These are phyloP conservation scores for Phytopythium vexans DNA, from an alignment of 352 stramenopile species.

Conservation along the genomic window DNA sequence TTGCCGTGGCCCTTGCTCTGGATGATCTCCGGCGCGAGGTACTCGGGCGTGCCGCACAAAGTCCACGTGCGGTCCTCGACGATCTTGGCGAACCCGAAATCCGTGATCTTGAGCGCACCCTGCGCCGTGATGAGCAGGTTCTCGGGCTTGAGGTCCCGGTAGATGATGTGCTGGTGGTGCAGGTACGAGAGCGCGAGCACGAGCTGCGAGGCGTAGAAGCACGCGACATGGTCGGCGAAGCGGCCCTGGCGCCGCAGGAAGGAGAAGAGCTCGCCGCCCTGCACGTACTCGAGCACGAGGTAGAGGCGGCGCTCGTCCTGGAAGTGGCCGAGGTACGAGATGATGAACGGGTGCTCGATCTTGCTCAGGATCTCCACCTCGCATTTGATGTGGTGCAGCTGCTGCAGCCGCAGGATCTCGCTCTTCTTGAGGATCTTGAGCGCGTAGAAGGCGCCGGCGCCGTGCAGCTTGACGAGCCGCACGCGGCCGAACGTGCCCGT, in stretches of 20 bases:
- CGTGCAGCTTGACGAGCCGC: slow-evolving; percentile 71
- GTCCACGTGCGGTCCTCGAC: slow-evolving; percentile 89
- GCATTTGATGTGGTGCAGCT: slow-evolving; percentile 91
- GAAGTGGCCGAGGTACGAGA: slow-evolving; percentile 85
- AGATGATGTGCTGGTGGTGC: slow-evolving; percentile 91
- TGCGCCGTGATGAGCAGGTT: slow-evolving; percentile 90
- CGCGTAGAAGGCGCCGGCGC: slow-evolving; percentile 62
- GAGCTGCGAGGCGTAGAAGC: slow-evolving; percentile 88
- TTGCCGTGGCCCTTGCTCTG: slow-evolving; percentile 88
- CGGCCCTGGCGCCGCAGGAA: slow-evolving; percentile 82
- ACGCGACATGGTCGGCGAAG: slow-evolving; percentile 80
- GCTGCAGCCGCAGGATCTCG: slow-evolving; percentile 86
- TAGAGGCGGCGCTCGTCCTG: slow-evolving; percentile 90
- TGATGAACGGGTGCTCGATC: slow-evolving; percentile 89
- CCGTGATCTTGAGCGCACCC: slow-evolving; percentile 91
- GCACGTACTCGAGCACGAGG: slow-evolving; percentile 91
- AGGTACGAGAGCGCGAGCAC: slow-evolving; percentile 87
- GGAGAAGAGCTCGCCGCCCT: slow-evolving; percentile 91
- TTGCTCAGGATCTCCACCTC: slow-evolving; percentile 88
- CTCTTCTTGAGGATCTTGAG: slow-evolving; percentile 93
- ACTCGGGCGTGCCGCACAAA: slow-evolving; percentile 92
- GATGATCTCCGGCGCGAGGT: slow-evolving; percentile 93
- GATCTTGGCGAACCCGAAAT: slow-evolving; percentile 95
- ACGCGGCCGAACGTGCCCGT: slow-evolving; percentile 90
- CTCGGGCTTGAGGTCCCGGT: slow-evolving; percentile 92